A percentile compares a stretch with the other conserved stretches of the same genome.
Evolutionary conservation across 257 asterid genomes (phyloP).

Genomic region (Primulina huaijiensis): DNA sequence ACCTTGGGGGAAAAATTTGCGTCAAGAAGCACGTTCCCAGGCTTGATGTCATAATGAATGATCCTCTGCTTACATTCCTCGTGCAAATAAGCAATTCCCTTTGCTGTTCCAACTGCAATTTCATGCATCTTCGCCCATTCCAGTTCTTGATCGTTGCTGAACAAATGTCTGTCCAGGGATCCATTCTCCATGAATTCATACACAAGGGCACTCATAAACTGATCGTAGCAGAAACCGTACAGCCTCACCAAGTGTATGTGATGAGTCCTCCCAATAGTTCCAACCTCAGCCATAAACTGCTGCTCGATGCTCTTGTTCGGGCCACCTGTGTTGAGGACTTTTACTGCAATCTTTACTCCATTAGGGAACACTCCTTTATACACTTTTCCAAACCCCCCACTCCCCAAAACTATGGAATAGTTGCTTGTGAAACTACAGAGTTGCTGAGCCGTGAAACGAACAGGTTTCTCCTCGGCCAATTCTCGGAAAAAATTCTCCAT

Average conservation of each 20-base stretch:
- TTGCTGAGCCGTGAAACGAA: conserved; percentile 39
- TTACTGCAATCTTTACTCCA: conserved; percentile 33
- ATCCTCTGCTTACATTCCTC: conserved; percentile 36
- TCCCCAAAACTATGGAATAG: conserved; percentile 29
- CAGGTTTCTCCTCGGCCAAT: conserved; percentile 34
- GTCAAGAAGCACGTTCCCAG: conserved; percentile 39
- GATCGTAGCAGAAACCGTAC: conserved; percentile 40
- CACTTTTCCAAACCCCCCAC: conserved; percentile 38
- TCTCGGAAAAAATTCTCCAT: conserved; percentile 37
- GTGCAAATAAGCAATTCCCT: conserved; percentile 39
- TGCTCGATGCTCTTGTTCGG: conserved; percentile 19
- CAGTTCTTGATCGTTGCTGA: conserved; percentile 17
- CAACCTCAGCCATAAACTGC: conserved; percentile 4
- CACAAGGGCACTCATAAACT: conserved; percentile 35
- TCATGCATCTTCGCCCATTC: conserved; percentile 40
- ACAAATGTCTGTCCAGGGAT: conserved; percentile 34
- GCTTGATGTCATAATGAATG: conserved; percentile 41
- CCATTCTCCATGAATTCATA: conserved; percentile 39
- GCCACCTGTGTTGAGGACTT: conserved; percentile 27
- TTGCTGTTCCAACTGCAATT: conserved; percentile 41
- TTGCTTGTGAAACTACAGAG: conserved; percentile 31
- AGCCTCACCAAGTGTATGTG: conserved; percentile 32
- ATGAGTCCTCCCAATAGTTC: conserved; percentile 37
- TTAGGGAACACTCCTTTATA: conserved; percentile 39
- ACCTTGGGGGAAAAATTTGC: conserved; percentile 33